Conservation (phyloP, 1,284 basidiomycete species). For the Sanguinoderma infundibulare region DNA sequence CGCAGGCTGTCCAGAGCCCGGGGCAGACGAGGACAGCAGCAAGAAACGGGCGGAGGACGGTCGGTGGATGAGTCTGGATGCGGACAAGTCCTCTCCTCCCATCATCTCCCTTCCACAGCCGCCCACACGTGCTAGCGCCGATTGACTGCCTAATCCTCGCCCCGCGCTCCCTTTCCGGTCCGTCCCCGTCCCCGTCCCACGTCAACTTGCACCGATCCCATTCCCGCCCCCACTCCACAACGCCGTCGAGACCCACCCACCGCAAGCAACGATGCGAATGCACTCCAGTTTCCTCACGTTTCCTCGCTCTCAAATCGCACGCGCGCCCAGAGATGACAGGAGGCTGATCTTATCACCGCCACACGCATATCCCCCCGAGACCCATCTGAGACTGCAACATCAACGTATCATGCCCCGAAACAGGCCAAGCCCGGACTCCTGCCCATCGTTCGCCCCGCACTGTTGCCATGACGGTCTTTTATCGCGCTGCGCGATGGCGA, state of each 20-base stretch:
- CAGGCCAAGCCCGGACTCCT: neutral
- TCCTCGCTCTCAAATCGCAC: neutral
- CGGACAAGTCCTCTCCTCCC: slow-evolving; percentile 9
- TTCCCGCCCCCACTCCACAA: no score
- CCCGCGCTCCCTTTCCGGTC: neutral
- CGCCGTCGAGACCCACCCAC: no score
- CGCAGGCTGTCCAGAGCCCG: slow-evolving; percentile 24
- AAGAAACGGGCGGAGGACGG: slow-evolving; percentile 3
- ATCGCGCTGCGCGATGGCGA: neutral
- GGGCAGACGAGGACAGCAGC: slow-evolving; percentile 8
- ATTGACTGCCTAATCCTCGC: neutral
- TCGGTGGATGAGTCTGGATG: slow-evolving; percentile 7
- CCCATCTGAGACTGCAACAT: neutral
- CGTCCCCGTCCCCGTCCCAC: neutral
- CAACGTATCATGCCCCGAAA: neutral
- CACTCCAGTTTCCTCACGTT: neutral
- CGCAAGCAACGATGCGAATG: no score
- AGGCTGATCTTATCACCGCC: slow-evolving; percentile 5
- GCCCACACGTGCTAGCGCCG: slow-evolving; percentile 15
- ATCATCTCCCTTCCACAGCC: slow-evolving; percentile 8
- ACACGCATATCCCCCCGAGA: neutral
- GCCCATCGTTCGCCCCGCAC: neutral
- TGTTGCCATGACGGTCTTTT: slow-evolving; percentile 6
- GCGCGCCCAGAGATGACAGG: neutral
- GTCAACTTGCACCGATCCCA: neutral